phyloP scores from a whole-genome alignment of 2,329 filamentous ascomycete genomes.

The Capronia epimyces region DNA sequence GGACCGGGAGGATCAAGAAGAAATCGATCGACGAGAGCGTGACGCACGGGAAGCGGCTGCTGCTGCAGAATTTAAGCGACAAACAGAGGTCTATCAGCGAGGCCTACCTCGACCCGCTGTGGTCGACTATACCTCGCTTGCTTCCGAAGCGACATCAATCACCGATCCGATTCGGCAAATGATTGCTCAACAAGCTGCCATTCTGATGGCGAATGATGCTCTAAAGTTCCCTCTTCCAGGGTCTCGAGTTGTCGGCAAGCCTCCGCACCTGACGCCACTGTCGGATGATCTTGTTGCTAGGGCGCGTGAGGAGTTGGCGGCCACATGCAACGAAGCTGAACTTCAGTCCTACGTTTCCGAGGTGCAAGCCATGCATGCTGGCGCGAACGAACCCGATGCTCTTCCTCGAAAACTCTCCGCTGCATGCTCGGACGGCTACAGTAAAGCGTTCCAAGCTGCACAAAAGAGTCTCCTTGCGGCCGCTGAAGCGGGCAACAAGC shows the following conservation, averaged over 20 bases:
- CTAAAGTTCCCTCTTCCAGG: constrained; percentile 66
- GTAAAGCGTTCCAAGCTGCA: constrained; percentile 66
- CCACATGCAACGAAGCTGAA: constrained; percentile 55
- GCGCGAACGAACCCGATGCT: constrained; percentile 45
- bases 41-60: constrained; percentile 58
- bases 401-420: constrained; percentile 75
- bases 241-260: constrained; percentile 57
- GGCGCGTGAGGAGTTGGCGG: constrained; percentile 69
- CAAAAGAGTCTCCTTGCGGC: constrained; percentile 67
- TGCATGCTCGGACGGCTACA: constrained; percentile 64
- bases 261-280: constrained; percentile 57
- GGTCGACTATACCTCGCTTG: constrained; percentile 64
- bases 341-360: constrained; percentile 47
- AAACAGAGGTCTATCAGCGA: constrained; percentile 87
- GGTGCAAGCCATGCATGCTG: constrained; percentile 41
- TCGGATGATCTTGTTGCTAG: constrained; percentile 67
- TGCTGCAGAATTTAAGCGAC: constrained; percentile 66
- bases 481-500: constrained; percentile 75
- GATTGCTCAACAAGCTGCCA: constrained; percentile 70
- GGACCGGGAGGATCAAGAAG: constrained; percentile 57
- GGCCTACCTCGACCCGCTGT: constrained; percentile 69
- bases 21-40: constrained; percentile 67
- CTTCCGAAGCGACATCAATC: constrained; percentile 57
- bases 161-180: constrained; percentile 60
- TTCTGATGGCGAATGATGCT: constrained; percentile 78